Percentiles rank a stretch among this genome's conserved stretches.
Conservation (phyloP, 1,139 yeast genomes). For the Lodderomyces orthopsilosis region DNA sequence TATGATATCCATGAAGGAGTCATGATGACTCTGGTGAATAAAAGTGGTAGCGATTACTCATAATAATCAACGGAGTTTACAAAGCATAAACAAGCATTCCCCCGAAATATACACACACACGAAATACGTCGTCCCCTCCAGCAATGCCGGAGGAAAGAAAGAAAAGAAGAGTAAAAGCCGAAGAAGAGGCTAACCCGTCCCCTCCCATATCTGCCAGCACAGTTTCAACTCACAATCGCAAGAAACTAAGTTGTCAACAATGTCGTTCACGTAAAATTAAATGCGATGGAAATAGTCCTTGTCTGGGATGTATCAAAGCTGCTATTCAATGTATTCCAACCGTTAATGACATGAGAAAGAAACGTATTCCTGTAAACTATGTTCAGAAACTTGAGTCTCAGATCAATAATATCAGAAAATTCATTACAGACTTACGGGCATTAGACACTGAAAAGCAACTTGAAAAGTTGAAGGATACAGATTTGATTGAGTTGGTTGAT, state of each 20-base stretch:
- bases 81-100: not conserved
- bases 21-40: not conserved
- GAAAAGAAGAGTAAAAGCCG: not conserved
- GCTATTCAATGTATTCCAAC: constrained; percentile 48
- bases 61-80: no score
- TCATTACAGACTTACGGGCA: constrained; percentile 23
- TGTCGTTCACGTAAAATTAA: constrained; percentile 55
- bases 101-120: not conserved
- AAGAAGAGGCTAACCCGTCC: not conserved
- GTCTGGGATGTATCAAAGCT: constrained; percentile 46
- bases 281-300: constrained; percentile 51
- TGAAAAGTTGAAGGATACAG: constrained; percentile 20
- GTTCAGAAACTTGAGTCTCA: constrained; percentile 38
- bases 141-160: constrained; percentile 1
- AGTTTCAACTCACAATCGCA: constrained; percentile 6
- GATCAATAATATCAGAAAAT: constrained; percentile 22
- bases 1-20: not conserved
- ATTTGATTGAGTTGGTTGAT: constrained; percentile 16
- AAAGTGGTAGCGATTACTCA: no score
- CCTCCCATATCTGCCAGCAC: not conserved
- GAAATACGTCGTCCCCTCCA: not conserved
- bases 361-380: constrained; percentile 50
- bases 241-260: constrained; percentile 38
- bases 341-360: constrained; percentile 52
- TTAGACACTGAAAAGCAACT: constrained; percentile 21